Evolutionary conservation across 2,329 filamentous ascomycete genomes (phyloP).

Genomic region (Aplosporella prunicola): DNA sequence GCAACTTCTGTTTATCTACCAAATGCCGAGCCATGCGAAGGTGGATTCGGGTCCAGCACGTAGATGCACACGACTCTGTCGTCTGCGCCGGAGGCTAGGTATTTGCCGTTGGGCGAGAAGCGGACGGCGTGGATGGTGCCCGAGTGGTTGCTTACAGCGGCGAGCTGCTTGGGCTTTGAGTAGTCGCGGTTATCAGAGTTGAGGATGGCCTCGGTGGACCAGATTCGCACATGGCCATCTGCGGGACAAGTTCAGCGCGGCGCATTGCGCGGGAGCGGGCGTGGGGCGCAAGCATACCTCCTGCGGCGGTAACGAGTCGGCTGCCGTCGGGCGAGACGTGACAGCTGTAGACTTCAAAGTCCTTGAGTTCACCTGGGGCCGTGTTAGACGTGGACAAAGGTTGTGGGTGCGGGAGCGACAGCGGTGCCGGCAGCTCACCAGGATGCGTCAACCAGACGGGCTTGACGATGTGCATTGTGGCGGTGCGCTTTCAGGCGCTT

Average conservation of each 20-base stretch:
- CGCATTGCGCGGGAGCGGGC: background rate
- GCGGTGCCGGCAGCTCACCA: conserved; percentile 52
- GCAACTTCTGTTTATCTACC: conserved; percentile 44
- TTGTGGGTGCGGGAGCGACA: conserved; percentile 13
- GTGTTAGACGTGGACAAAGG: too few relatives aligned
- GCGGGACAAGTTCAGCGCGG: conserved; percentile 15
- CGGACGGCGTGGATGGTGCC: conserved; percentile 95
- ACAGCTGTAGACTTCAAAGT: conserved; percentile 97
- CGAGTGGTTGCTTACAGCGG: conserved; percentile 96
- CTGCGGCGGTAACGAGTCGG: conserved; percentile 84
- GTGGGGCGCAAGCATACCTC: conserved; percentile 49
- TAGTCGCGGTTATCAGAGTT: conserved; percentile 64
- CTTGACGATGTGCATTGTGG: conserved; percentile 62
- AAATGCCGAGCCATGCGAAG: conserved; percentile 68
- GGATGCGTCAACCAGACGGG: conserved; percentile 93
- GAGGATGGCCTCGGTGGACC: conserved; percentile 91
- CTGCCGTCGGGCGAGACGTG: conserved; percentile 92
- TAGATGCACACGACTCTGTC: conserved; percentile 99
- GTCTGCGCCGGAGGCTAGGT: conserved; percentile 92
- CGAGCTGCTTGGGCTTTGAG: conserved; percentile 79
- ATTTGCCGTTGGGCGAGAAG: conserved; percentile 91
- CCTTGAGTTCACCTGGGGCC: conserved; percentile 81
- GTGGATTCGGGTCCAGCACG: conserved; percentile 72
- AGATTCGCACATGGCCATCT: conserved; percentile 96
- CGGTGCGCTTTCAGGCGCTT: conserved; percentile 11